Conservation (phyloP, 768 basidiomycete genomes). For the Xerocomellus chrysenteron region DNA sequence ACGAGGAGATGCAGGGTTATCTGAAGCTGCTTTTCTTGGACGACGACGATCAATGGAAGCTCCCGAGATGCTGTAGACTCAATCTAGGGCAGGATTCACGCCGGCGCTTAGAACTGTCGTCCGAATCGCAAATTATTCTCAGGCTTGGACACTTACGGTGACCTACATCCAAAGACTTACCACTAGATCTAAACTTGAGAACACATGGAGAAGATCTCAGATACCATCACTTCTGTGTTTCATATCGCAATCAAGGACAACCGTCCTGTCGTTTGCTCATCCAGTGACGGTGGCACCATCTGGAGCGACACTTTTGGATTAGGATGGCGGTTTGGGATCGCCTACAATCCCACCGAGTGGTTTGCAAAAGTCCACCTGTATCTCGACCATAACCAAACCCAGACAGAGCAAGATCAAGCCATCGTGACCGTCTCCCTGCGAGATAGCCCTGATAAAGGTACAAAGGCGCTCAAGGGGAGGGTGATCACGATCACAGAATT, state of each 20-base stretch:
- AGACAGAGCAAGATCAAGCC: slow-evolving; percentile 23
- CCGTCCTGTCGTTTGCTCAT: slow-evolving; percentile 15
- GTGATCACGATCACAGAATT: slow-evolving; percentile 21
- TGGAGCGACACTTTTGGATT: slow-evolving; percentile 30
- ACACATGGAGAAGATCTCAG: slow-evolving; percentile 26
- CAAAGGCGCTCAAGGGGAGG: slow-evolving; percentile 12
- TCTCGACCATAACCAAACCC: slow-evolving; percentile 27
- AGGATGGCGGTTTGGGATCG: slow-evolving; percentile 29
- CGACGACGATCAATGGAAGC: background rate
- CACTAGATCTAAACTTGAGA: too few relatives aligned
- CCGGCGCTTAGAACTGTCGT: background rate
- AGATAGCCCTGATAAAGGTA: background rate
- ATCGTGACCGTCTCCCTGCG: slow-evolving; percentile 11
- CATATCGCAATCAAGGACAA: slow-evolving; percentile 23
- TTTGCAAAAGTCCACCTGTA: slow-evolving; percentile 24
- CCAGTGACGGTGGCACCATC: slow-evolving; percentile 1
- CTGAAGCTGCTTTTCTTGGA: slow-evolving; percentile 6
- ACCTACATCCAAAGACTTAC: background rate
- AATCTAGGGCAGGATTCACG: background rate
- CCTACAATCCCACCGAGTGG: slow-evolving; percentile 20
- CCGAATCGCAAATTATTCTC: background rate
- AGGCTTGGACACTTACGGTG: too few relatives aligned
- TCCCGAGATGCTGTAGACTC: slow-evolving; percentile 4
- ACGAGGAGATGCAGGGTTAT: background rate
- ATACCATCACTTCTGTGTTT: slow-evolving; percentile 25